Evolutionary conservation across 345 rosid species (phyloP).

Genomic region (Anastatica hierochuntica): DNA sequence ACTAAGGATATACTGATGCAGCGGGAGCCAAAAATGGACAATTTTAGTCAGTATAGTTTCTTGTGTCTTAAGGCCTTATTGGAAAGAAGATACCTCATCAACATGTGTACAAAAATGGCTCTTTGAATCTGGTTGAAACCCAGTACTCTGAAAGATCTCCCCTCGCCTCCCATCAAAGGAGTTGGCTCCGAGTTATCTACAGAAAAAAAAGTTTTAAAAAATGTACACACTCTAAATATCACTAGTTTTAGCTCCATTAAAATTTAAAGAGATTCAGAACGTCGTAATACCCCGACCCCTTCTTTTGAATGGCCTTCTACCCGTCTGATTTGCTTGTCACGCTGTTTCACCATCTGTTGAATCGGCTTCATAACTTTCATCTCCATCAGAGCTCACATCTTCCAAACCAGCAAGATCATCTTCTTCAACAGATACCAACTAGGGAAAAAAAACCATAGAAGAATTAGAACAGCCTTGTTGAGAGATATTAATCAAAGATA

Average conservation of each 20-base stretch:
- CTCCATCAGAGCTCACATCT: slow-evolving; percentile 94
- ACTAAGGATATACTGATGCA: not conserved
- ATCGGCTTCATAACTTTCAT: slow-evolving; percentile 95
- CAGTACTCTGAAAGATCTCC: slow-evolving; percentile 81
- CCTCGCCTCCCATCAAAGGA: slow-evolving; percentile 99
- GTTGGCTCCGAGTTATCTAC: slow-evolving; percentile 61
- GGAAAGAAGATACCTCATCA: slow-evolving; percentile 66
- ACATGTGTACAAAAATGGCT: slow-evolving; percentile 80
- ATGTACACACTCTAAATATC: not conserved
- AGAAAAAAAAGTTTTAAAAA: slow-evolving; percentile 21
- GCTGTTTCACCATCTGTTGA: slow-evolving; percentile 73
- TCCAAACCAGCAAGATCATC: slow-evolving; percentile 99
- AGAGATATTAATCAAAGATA: not conserved
- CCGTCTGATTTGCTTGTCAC: slow-evolving; percentile 59
- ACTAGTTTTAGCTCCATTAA: not conserved
- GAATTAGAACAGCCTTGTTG: slow-evolving; percentile 14
- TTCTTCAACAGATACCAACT: slow-evolving; percentile 97
- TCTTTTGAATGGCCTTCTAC: slow-evolving; percentile 66
- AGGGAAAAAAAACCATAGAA: slow-evolving; percentile 6
- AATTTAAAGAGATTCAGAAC: not conserved
- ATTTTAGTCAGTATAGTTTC: not conserved
- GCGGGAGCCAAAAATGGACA: not conserved
- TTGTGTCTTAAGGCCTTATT: not conserved
- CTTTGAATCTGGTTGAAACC: slow-evolving; percentile 95
- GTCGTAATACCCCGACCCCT: slow-evolving; percentile 54